phyloP scores from a whole-genome alignment of 2,329 filamentous ascomycete species.

The Tolypocladium capitatum region DNA sequence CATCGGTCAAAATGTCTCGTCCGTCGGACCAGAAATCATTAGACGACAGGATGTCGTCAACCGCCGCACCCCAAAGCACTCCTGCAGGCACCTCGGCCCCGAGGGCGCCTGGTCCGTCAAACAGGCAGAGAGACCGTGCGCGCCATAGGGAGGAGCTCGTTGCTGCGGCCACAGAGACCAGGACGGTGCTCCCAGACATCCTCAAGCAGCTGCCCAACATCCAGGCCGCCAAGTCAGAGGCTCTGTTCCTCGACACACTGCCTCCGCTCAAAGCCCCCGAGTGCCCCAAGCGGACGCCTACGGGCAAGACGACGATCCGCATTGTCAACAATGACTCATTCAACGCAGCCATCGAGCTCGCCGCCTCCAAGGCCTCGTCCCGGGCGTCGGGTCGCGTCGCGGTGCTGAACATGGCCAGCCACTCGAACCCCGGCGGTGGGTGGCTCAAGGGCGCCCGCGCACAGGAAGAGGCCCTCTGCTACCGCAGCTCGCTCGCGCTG shows the following conservation, averaged over 20 bases:
- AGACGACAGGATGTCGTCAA: conserved; percentile 14
- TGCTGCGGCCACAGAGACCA: conserved; percentile 33
- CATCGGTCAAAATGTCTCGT: conserved; percentile 1
- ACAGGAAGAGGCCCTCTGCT: conserved; percentile 59
- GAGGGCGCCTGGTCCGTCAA: not conserved
- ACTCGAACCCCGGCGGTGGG: conserved; percentile 44
- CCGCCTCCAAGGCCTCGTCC: conserved; percentile 10
- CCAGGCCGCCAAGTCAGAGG: conserved; percentile 22
- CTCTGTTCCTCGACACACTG: conserved; percentile 21
- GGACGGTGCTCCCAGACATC: conserved; percentile 30
- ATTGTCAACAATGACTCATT: conserved; percentile 45
- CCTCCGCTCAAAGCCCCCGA: conserved; percentile 24
- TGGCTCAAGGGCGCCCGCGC: conserved; percentile 48
- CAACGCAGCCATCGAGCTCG: conserved; percentile 36
- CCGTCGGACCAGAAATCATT: conserved; percentile 12
- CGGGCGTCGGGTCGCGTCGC: conserved; percentile 27
- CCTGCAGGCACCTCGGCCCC: not conserved
- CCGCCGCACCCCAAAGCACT: not conserved
- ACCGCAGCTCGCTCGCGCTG: conserved; percentile 40
- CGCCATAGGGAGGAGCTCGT: conserved; percentile 19
- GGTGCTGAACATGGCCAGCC: conserved; percentile 54
- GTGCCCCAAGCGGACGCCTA: conserved; percentile 27
- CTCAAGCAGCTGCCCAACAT: conserved; percentile 29
- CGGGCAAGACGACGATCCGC: conserved; percentile 21
- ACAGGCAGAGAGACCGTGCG: conserved; percentile 5